Evolutionary conservation across 2,329 filamentous ascomycete genomes (phyloP).

Genomic region (Trichoderma semiorbis): DNA sequence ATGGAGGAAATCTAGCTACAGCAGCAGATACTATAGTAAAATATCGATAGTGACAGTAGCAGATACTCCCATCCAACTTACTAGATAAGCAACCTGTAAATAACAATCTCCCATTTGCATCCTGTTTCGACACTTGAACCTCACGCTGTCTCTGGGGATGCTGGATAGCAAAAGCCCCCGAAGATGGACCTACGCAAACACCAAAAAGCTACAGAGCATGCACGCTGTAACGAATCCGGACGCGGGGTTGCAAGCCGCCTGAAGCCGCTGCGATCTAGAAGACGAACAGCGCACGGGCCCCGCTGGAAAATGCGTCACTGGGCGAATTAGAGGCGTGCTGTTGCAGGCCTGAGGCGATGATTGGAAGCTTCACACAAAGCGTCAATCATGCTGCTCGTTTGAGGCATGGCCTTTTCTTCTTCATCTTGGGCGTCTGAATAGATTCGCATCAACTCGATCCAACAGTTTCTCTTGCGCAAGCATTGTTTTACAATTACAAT

Average conservation of each 20-base stretch:
- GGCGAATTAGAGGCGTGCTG: not conserved
- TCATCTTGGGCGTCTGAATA: not conserved
- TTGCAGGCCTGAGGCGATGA: not conserved
- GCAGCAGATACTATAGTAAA: too few species aligned
- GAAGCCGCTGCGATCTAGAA: conserved; percentile 7
- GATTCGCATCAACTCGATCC: not conserved
- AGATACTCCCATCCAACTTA: not conserved
- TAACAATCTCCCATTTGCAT: not conserved
- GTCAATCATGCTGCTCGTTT: not conserved
- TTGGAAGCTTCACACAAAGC: not conserved
- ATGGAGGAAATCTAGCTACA: not conserved
- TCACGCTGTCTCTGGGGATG: not conserved
- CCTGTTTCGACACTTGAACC: not conserved
- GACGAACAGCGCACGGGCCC: not conserved
- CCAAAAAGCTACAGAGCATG: not conserved
- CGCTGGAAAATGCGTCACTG: conserved; percentile 13
- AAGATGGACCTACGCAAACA: not conserved
- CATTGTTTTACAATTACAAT: conserved; percentile 1
- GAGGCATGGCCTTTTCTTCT: not conserved
- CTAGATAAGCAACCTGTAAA: not conserved
- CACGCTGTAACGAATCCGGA: not conserved
- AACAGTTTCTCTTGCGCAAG: not conserved
- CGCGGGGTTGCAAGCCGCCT: conserved; percentile 12
- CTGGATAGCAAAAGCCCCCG: too few species aligned
- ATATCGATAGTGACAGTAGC: not conserved